Evolutionary conservation across 306 rosid genomes (phyloP), one percentile per base, ranked within the genome.

Genomic region (Sicyos edulis): DNA sequence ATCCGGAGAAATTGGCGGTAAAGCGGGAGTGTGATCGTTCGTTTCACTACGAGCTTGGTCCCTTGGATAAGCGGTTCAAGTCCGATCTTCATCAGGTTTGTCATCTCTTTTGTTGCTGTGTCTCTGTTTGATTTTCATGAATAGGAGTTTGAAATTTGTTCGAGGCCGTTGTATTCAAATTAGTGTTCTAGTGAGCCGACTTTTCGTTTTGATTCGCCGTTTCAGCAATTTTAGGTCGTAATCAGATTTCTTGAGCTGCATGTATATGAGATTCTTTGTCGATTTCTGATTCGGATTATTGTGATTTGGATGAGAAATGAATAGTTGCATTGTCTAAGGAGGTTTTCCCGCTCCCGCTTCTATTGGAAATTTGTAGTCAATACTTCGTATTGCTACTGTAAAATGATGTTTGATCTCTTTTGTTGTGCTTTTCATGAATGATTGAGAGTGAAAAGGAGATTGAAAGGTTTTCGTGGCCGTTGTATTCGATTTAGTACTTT

Each of bases 21-120:
- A 92, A 89, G 82, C 75, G 87, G 78, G 97, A 89, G 87, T 78
- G 80, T 47, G 96, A 84, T 74, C 96, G 86, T 17, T 29, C 85
- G 1, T 80, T 83, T 7, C 88, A 86, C 50, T 86, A 88, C 24
- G 86, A 86, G 44, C 80, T 80, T 29, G 88, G 75, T 3, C 86
- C 86, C 4, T 77, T 83, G 22, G 75, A 58, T 62, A 92, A 89
- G 84, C 96, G 95, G n/a, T 56, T 75, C 66, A 92, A 86, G 76
- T 79, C 81, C 11, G 61, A 77, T 67, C 54, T 76, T 47, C 81
- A 65, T 14, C 84, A 88, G 92, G 97, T 88, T 37, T 76, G 44
- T 75, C 2, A 22, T 21, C 20, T 40, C 55, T 16, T 16, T 32
- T 32, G 5, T 32, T 1, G 55, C 47, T 32, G 7, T 26, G 53